phyloP scores from a whole-genome alignment of 2,329 filamentous ascomycete genomes.

The Pseudonectria foliicola region DNA sequence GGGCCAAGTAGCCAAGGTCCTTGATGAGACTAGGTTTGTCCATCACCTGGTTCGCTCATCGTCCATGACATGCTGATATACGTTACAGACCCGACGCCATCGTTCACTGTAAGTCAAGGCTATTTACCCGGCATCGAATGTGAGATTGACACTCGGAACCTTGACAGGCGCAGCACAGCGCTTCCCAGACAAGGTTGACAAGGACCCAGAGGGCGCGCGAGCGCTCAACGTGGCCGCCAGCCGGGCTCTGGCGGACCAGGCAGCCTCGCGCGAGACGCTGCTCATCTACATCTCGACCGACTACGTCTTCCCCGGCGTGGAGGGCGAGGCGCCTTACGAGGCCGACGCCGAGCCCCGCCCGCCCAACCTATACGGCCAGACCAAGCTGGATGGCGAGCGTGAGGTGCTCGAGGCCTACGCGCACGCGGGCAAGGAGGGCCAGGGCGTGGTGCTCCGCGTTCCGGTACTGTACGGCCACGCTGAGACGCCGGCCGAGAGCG shows the following conservation, averaged over 20 bases:
- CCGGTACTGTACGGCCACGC: conserved; percentile 80
- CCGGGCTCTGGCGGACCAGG: conserved; percentile 56
- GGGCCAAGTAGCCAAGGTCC: conserved; percentile 38
- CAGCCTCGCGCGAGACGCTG: conserved; percentile 52
- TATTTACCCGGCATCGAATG: not conserved
- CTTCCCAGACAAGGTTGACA: conserved; percentile 78
- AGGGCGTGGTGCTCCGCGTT: conserved; percentile 67
- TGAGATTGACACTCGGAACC: conserved; percentile 10
- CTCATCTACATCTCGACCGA: conserved; percentile 77
- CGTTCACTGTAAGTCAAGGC: conserved; percentile 62
- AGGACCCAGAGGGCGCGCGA: conserved; percentile 67
- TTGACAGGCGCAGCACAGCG: conserved; percentile 71
- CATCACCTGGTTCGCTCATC: not conserved
- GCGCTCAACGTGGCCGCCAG: conserved; percentile 70
- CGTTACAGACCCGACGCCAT: conserved; percentile 61
- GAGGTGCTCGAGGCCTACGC: conserved; percentile 60
- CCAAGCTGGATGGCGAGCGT: conserved; percentile 51
- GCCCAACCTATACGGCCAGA: conserved; percentile 67
- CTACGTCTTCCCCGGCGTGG: conserved; percentile 67
- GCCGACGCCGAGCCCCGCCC: conserved; percentile 55
- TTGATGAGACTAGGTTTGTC: conserved; percentile 48
- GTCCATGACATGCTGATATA: conserved; percentile 4
- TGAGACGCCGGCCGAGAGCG: conserved; percentile 65
- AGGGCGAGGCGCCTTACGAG: conserved; percentile 80
- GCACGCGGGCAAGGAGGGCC: conserved; percentile 40